These are phyloP conservation scores for Cinnamomum micranthum DNA, from an alignment of 164 flowering plant genomes.

Conservation along the genomic window DNA sequence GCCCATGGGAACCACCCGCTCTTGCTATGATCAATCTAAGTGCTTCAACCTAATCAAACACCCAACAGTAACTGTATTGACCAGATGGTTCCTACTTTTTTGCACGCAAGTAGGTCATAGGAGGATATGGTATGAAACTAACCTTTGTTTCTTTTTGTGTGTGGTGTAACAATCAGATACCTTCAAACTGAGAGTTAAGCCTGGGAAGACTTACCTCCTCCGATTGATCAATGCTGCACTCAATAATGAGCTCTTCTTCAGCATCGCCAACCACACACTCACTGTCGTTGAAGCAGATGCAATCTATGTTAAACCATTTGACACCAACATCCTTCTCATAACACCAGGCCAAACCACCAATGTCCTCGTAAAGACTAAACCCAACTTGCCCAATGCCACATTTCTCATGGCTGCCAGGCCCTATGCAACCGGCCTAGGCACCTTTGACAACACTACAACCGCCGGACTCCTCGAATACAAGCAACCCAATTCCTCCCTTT, in stretches of 20 bases:
- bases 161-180: constrained; percentile 31
- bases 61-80: no score
- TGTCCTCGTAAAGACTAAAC: constrained; percentile 47
- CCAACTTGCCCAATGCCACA: constrained; percentile 34
- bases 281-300: constrained; percentile 60
- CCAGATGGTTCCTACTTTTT: no score
- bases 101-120: no score
- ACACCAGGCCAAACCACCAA: constrained; percentile 63
- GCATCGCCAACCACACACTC: constrained; percentile 52
- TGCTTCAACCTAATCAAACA: no score
- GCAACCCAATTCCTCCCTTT: neutral
- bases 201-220: constrained; percentile 53
- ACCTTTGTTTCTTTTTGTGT: neutral
- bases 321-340: constrained; percentile 30
- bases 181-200: constrained; percentile 43
- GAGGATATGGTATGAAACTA: no score
- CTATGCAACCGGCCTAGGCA: constrained; percentile 35
- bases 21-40: no score
- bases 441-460: constrained; percentile 48
- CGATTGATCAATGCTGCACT: constrained; percentile 64
- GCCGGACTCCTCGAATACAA: constrained; percentile 38
- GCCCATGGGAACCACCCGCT: no score
- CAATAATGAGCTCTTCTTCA: constrained; percentile 62
- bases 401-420: constrained; percentile 54
- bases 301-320: constrained; percentile 45